Base-by-base conservation (phyloP, 2,329 filamentous ascomycete species). In the Aureobasidium uvarum region DNA sequence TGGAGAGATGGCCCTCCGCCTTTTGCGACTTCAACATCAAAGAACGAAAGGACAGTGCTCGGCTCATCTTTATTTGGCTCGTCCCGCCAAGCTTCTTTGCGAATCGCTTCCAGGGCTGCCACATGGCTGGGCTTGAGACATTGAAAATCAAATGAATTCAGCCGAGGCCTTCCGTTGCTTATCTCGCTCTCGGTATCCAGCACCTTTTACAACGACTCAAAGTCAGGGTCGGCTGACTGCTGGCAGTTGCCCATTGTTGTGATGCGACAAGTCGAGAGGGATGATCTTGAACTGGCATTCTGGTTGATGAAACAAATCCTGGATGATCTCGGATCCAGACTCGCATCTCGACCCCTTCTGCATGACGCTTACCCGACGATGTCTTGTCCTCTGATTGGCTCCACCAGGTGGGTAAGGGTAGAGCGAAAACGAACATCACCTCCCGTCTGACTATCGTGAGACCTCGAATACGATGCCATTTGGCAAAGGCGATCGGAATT, bases 11-110 rank as follows among this genome's bases (percentile, higher is more conserved):
- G 41, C 41, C 38, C 60, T 63, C 48, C 46, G 46, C 59, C 41
- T 62, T 52, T 62, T 23, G 18, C 45, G 46, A 51, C 46, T 62
- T 62, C 59, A 62, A 43, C 59, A 62, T 16, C 25, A 8, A 54
- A 54, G 46, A 63, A 54, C 60, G 18, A 54, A 52, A 54, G 60
- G 60, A 63, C 60, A 43, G 60, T 63, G 60, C 60, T 63, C 60
- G 46, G 60, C 56, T 60, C 39, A 58, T 39, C 60, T 52, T 39
- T 45, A 43, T 63, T 51, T 62, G 58, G 58, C 58, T 36, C 45
- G 41, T 16, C 31, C 33, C 45, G 60, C 60, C 60, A 63, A 63
- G 60, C 60, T 31, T 43, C 48, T 20, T 51, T 62, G 58, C 58
- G 45, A 33, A 62, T 51, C 33, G 45, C 45, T 51, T 62, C n/a